Evolutionary conservation across 371 early-diverging fungal genomes (phyloP).

Genomic region (Spraguea lophii): DNA sequence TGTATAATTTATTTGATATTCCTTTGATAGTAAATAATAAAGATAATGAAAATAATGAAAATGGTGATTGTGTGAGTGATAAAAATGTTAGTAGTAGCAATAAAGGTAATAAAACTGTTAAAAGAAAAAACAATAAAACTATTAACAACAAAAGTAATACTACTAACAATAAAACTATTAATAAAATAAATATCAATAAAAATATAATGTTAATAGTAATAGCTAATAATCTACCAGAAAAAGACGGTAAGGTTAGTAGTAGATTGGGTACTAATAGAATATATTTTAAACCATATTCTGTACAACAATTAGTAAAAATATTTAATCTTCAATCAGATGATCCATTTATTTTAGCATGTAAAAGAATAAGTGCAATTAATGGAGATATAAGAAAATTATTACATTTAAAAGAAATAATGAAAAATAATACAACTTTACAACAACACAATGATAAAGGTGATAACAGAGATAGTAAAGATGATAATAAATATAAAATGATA

Average conservation of each 20-base stretch:
- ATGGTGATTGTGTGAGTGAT: slow-evolving; percentile 11
- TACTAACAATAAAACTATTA: background rate
- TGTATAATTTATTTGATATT: slow-evolving; percentile 41
- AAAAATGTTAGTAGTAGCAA: background rate
- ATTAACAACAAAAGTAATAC: background rate
- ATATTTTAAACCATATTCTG: slow-evolving; percentile 41
- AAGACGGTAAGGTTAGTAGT: slow-evolving; percentile 36
- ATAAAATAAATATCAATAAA: too few species aligned
- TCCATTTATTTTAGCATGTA: slow-evolving; percentile 25
- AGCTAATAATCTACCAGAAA: slow-evolving; percentile 41
- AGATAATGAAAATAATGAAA: too few species aligned
- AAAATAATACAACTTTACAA: slow-evolving; percentile 9
- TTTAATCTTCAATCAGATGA: background rate
- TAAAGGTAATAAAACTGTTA: background rate
- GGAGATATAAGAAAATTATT: slow-evolving; percentile 40
- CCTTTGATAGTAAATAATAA: slow-evolving; percentile 20
- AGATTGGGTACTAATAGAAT: slow-evolving; percentile 39
- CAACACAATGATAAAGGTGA: slow-evolving; percentile 4
- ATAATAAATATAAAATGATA: too few species aligned
- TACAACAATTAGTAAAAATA: slow-evolving; percentile 18
- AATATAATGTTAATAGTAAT: slow-evolving; percentile 31
- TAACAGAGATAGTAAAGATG: too few species aligned
- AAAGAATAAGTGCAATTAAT: slow-evolving; percentile 31
- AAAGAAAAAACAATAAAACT: background rate
- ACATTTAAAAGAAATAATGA: slow-evolving; percentile 20